Evolutionary conservation across 192 early-diverging fungal genomes (phyloP).

Genomic region (Umbelopsis isabellina): DNA sequence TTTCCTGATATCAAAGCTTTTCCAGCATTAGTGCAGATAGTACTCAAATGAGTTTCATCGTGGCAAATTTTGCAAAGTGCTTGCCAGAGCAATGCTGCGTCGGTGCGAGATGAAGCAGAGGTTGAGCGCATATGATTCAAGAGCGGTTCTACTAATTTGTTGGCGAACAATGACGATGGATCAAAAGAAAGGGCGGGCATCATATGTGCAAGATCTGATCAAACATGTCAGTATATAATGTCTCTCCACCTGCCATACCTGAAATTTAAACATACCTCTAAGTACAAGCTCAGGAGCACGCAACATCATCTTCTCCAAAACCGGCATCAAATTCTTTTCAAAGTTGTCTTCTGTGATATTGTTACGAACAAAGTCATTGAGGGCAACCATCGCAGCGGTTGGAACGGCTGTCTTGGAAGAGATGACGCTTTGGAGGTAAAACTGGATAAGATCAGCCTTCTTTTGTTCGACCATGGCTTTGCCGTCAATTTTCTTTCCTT

Average conservation of each 20-base stretch:
- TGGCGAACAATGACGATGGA: conserved; percentile 57
- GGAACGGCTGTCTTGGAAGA: conserved; percentile 58
- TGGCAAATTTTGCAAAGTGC: conserved; percentile 51
- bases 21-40: conserved; percentile 63
- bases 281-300: conserved; percentile 86
- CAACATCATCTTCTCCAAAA: conserved; percentile 76
- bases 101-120: conserved; percentile 54
- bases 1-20: conserved; percentile 62
- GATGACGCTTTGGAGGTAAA: conserved; percentile 57
- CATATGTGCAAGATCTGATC: conserved; percentile 54
- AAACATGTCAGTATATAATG: conserved; percentile 10
- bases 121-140: conserved; percentile 70
- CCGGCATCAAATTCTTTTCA: conserved; percentile 58
- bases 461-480: conserved; percentile 38
- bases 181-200: conserved; percentile 63
- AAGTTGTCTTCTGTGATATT: conserved; percentile 60
- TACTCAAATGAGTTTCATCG: conserved; percentile 53
- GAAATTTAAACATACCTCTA: conserved; percentile 43
- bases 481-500: conserved; percentile 36
- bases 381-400: conserved; percentile 43
- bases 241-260: background rate
- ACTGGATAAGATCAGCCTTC: conserved; percentile 59
- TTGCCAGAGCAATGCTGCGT: conserved; percentile 65
- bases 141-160: conserved; percentile 67
- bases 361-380: conserved; percentile 63